Percentiles rank a stretch among this genome's conserved stretches.
phyloP scores from a whole-genome alignment of 1,284 basidiomycete species.

The Ganoderma resinaceum region DNA sequence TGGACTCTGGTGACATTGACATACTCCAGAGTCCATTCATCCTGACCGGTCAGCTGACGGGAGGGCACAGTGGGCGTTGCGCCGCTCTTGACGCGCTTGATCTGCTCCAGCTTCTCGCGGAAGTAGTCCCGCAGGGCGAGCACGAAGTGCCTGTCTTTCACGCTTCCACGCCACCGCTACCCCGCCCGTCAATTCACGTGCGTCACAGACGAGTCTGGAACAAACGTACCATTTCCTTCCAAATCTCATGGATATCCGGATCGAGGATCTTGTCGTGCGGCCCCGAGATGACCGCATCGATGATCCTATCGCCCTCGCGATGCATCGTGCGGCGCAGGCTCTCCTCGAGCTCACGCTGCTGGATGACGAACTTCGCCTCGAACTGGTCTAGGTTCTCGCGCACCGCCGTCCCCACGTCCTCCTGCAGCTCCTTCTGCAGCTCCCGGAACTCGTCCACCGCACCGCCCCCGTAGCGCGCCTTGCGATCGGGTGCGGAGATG shows the following conservation, averaged over 20 bases:
- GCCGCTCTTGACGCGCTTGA: background rate
- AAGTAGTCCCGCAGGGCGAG: constrained; percentile 36
- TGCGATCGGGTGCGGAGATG: background rate
- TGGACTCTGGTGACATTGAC: constrained; percentile 26
- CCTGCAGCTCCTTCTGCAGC: constrained; percentile 25
- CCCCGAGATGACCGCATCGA: constrained; percentile 23
- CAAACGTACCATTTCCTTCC: constrained; percentile 39
- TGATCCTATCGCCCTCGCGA: constrained; percentile 30
- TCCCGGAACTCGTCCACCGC: constrained; percentile 6
- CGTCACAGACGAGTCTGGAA: no score
- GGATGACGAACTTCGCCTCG: constrained; percentile 36
- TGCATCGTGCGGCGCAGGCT: constrained; percentile 23
- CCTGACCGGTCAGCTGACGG: constrained; percentile 20
- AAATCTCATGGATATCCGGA: constrained; percentile 26
- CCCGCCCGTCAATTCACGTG: background rate
- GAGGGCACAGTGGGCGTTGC: background rate
- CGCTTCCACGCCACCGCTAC: constrained; percentile 13
- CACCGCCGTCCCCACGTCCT: constrained; percentile 24
- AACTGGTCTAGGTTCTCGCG: constrained; percentile 33
- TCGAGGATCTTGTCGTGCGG: constrained; percentile 35
- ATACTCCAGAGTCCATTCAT: constrained; percentile 30
- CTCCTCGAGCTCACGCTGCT: constrained; percentile 30
- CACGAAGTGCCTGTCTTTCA: constrained; percentile 12
- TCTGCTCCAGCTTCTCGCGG: constrained; percentile 24
- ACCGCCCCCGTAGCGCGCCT: background rate